Evolutionary conservation across 2,329 filamentous ascomycete genomes (phyloP), one percentile per base, ranked within the genome.

Genomic region (Fusarium sacchari): DNA sequence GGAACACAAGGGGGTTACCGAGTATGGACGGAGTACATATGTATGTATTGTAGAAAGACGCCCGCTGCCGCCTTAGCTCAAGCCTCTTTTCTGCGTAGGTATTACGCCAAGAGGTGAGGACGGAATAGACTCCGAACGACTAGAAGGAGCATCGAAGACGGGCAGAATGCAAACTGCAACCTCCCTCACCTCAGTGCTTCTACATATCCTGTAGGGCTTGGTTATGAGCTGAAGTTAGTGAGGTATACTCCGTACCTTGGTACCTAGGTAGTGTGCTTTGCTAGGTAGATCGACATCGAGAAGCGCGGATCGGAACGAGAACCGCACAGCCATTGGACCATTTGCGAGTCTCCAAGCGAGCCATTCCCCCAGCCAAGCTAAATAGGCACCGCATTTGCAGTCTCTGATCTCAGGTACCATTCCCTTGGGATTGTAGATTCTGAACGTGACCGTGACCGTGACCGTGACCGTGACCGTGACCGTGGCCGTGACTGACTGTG

Each of bases 251-350:
- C n/a, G n/a, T n/a, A n/a, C n/a, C n/a, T n/a, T n/a, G n/a, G n/a
- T n/a, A n/a, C n/a, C n/a, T n/a, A n/a, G n/a, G n/a, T n/a, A n/a
- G n/a, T n/a, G n/a, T n/a, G n/a, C n/a, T n/a, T n/a, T n/a, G n/a
- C n/a, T n/a, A n/a, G n/a, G n/a, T n/a, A n/a, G n/a, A 74, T 74
- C 63, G 63, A 55, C 71, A 52, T 52, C 12, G 30, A 57, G 67
- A 59, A 56, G 43, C 58, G 52, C 58, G 57, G 69, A 64, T 46
- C 58, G 69, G 69, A 69, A 69, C 47, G 59, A 36, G 36, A 7
- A 43, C 42, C 70, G 40, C 49, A 58, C 49, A 36, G 40, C 22
- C 50, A 58, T 43, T 61, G 59, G 50, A 37, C 55, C 34, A 30
- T 67, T 50, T 24, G 39, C n/a, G 32, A 26, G n/a, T 47, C 26